phyloP scores from a whole-genome alignment of 2,329 filamentous ascomycete species.

The Botryosphaeria dothidea region DNA sequence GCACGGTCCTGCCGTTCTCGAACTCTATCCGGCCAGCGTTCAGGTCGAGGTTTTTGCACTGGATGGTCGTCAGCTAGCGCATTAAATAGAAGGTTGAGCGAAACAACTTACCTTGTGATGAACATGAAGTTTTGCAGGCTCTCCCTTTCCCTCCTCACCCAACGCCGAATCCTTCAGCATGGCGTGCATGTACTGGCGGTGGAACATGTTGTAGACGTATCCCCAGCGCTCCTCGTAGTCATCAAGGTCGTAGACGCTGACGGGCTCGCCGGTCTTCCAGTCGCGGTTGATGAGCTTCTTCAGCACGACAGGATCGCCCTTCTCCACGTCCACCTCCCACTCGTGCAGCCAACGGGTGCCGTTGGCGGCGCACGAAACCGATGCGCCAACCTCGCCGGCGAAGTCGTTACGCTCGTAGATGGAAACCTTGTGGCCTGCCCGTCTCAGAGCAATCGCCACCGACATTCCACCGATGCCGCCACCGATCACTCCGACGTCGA shows the following conservation, averaged over 20 bases:
- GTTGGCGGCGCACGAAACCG: constrained; percentile 62
- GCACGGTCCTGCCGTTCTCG: constrained; percentile 50
- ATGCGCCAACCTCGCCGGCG: constrained; percentile 63
- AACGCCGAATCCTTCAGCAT: constrained; percentile 65
- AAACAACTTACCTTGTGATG: constrained; percentile 49
- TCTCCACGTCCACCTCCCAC: constrained; percentile 65
- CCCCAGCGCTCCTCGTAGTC: constrained; percentile 69
- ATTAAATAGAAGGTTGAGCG: too few species aligned
- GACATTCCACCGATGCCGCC: constrained; percentile 58
- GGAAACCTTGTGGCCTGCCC: constrained; percentile 57
- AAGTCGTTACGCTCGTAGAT: constrained; percentile 69
- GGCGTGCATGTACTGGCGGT: constrained; percentile 67
- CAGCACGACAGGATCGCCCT: constrained; percentile 66
- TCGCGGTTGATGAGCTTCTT: constrained; percentile 68
- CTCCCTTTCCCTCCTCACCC: constrained; percentile 54
- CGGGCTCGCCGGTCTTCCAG: constrained; percentile 68
- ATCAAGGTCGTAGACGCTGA: constrained; percentile 63
- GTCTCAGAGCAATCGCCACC: constrained; percentile 53
- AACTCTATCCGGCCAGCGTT: constrained; percentile 38
- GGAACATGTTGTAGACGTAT: constrained; percentile 68
- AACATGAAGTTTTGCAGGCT: constrained; percentile 58
- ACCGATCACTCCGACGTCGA: constrained; percentile 47
- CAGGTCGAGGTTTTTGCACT: constrained; percentile 56
- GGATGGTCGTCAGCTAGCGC: neutral
- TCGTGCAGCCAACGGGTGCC: constrained; percentile 69